A percentile compares a stretch with the other conserved stretches of the same genome.
Conservation (phyloP, 306 rosid species). For the Castanea crenata region DNA sequence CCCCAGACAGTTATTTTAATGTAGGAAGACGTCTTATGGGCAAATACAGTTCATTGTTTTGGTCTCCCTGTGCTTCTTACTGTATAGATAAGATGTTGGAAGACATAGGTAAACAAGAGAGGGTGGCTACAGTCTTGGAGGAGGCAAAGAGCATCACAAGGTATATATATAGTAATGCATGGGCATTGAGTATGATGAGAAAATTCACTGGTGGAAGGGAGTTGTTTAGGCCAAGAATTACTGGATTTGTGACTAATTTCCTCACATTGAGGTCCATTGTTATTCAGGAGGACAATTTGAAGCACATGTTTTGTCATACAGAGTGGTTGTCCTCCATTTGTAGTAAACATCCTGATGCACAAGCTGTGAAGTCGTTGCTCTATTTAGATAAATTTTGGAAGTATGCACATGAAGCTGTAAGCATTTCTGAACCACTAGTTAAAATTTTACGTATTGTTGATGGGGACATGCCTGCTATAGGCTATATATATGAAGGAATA, state of each 20-base stretch:
- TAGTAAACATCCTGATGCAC: constrained; percentile 48
- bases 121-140: constrained; percentile 57
- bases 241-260: constrained; percentile 50
- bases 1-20: constrained; percentile 46
- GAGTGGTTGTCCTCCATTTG: constrained; percentile 62
- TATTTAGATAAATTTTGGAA: constrained; percentile 67
- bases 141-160: constrained; percentile 57
- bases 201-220: constrained; percentile 60
- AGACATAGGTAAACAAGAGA: constrained; percentile 58
- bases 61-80: constrained; percentile 72
- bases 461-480: constrained; percentile 77
- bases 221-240: constrained; percentile 54
- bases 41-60: constrained; percentile 65
- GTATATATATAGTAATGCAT: constrained; percentile 50
- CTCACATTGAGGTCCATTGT: constrained; percentile 69
- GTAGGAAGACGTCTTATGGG: constrained; percentile 62
- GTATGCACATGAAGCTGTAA: constrained; percentile 60
- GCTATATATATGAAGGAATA: constrained; percentile 59
- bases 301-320: constrained; percentile 57
- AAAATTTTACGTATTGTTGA: constrained; percentile 63
- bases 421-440: constrained; percentile 57
- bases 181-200: constrained; percentile 54
- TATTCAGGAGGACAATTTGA: constrained; percentile 56
- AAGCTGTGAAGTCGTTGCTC: constrained; percentile 42
- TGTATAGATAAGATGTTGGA: constrained; percentile 67